Conservation (phyloP, 2,329 filamentous ascomycete species). For the Rugonectria rugulosa region DNA sequence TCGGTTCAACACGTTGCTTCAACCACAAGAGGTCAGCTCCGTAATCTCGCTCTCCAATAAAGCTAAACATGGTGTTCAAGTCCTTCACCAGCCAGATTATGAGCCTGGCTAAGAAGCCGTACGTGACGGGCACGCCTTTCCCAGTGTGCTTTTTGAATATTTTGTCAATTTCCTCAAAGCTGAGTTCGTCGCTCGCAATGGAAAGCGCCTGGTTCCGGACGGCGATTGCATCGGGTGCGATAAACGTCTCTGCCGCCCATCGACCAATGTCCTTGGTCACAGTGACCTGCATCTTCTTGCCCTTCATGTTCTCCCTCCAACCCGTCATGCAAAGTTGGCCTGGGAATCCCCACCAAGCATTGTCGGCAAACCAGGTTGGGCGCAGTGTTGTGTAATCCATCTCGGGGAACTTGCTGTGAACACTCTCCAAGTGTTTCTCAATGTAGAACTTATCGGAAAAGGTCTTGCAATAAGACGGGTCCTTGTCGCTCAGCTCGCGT, state of each 20-base stretch:
- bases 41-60: conserved; percentile 31
- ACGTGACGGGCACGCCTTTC: conserved; percentile 33
- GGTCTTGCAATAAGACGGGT: conserved; percentile 38
- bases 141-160: conserved; percentile 30
- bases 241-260: conserved; percentile 32
- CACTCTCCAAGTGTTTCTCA: conserved; percentile 62
- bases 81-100: conserved; percentile 35
- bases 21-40: conserved; percentile 33
- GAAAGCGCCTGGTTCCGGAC: conserved; percentile 34
- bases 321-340: conserved; percentile 38
- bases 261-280: conserved; percentile 37
- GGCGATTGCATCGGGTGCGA: conserved; percentile 22
- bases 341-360: conserved; percentile 36
- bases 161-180: conserved; percentile 29
- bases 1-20: conserved; percentile 28
- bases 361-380: conserved; percentile 39
- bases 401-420: conserved; percentile 14
- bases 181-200: conserved; percentile 37
- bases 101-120: conserved; percentile 26
- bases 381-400: conserved; percentile 42
- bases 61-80: conserved; percentile 32
- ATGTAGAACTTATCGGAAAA: conserved; percentile 63
- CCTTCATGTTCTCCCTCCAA: conserved; percentile 36
- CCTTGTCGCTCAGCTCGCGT: conserved; percentile 57
- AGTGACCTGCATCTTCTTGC: conserved; percentile 37